Evolutionary conservation across 2,329 filamentous ascomycete genomes (phyloP), one percentile per base, ranked within the genome.

Genomic region (Dothiorella sarmentorum): DNA sequence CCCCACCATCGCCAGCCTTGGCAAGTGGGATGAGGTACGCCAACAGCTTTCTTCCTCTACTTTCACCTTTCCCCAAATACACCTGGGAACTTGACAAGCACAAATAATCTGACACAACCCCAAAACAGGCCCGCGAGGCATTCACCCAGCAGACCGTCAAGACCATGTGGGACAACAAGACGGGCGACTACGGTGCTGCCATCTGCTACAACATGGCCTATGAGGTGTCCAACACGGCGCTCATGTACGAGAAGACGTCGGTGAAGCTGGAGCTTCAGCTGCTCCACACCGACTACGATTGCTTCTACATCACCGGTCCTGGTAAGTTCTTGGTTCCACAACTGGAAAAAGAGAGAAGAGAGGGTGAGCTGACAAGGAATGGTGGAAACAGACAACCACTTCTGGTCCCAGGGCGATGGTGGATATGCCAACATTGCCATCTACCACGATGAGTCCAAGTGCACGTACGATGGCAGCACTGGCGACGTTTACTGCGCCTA

Each of bases 161-260:
- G 44, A 9, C 24, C 26, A 52, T 58, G 56, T 58, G 56, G 56
- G 45, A 52, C 9, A 26, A 29, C 44, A 18, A 20, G 44, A 24
- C 35, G 4, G 26, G 9, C 9, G 43, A 40, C 55, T 51, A 58
- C 56, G 56, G 45, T 18, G 56, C 56, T 3, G 56, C 56, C 37
- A 18, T 58, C 45, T 58, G 56, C 56, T 58, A 58, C 56, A 58
- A 58, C 56, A 58, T 58, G 56, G 56, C 2, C 38, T 58, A 58
- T 27, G 56, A 42, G 31, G 56, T 58, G 26, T 43, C 44, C 56
- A 52, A 58, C 56, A 58, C 56, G 13, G 10, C 5, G 35, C 33
- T 26, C 17, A 52, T 58, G 56, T 52, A 52, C 45, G 56, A 58
- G 56, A 42, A 42, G 56, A 58, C 44, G 22, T 42, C 35, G 18